Percentiles rank a stretch among this genome's conserved stretches.
Evolutionary conservation across 2,329 filamentous ascomycete species (phyloP).

Genomic region (Ascochyta fabae): DNA sequence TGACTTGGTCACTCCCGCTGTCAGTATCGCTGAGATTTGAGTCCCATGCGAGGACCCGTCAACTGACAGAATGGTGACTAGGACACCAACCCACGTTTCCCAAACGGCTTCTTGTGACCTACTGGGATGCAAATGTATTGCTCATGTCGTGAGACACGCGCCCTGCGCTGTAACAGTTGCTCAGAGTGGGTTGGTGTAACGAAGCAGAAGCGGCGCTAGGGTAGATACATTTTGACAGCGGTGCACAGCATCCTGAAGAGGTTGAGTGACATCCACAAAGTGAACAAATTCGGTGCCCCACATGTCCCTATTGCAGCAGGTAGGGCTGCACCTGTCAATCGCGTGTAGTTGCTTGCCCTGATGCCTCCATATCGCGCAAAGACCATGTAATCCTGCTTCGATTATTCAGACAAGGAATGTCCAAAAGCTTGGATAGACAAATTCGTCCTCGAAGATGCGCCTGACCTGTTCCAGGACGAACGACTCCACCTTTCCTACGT

Average conservation of each 20-base stretch:
- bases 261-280: slow-evolving; percentile 27
- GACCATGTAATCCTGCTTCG: not conserved
- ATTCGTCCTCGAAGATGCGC: slow-evolving; percentile 97
- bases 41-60: slow-evolving; percentile 27
- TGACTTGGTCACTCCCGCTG: slow-evolving; percentile 40
- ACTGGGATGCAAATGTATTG: slow-evolving; percentile 25
- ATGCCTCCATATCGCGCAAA: not conserved
- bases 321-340: slow-evolving; percentile 18
- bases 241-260: slow-evolving; percentile 26
- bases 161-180: slow-evolving; percentile 44
- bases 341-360: slow-evolving; percentile 14
- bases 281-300: slow-evolving; percentile 24
- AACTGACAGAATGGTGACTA: slow-evolving; percentile 20
- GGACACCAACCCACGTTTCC: slow-evolving; percentile 41
- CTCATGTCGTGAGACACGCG: slow-evolving; percentile 37
- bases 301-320: slow-evolving; percentile 25
- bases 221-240: slow-evolving; percentile 41
- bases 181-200: slow-evolving; percentile 38
- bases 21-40: slow-evolving; percentile 32
- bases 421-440: slow-evolving; percentile 98
- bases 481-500: slow-evolving; percentile 97
- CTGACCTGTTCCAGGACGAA: slow-evolving; percentile 97
- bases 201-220: slow-evolving; percentile 23
- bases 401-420: slow-evolving; percentile 79
- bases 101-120: slow-evolving; percentile 20